Evolutionary conservation across 345 rosid genomes (phyloP).

Genomic region (Corchorus olitorius): DNA sequence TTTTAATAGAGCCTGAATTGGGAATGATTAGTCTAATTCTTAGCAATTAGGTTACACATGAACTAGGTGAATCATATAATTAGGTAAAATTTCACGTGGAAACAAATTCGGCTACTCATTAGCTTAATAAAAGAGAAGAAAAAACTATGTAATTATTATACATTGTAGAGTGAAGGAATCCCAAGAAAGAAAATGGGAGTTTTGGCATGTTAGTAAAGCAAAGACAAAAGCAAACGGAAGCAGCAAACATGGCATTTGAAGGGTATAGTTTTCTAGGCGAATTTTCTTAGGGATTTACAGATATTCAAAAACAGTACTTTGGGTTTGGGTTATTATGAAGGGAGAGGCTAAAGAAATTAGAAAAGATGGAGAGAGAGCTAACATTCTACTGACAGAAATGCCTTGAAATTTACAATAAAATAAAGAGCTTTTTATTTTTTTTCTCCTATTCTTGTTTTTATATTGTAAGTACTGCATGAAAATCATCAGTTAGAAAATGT

Average conservation of each 20-base stretch:
- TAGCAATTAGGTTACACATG: constrained; percentile 23
- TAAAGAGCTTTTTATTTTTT: constrained; percentile 8
- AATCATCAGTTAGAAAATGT: constrained; percentile 45
- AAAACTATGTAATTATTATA: constrained; percentile 18
- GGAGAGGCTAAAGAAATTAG: constrained; percentile 8
- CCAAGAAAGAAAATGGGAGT: constrained; percentile 66
- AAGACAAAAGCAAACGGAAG: constrained; percentile 48
- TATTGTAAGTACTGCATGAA: constrained; percentile 42
- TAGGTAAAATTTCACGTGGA: constrained; percentile 15
- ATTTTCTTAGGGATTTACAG: constrained; percentile 50
- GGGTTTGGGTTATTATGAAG: not conserved
- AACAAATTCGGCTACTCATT: constrained; percentile 17
- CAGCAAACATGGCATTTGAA: constrained; percentile 44
- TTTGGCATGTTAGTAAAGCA: constrained; percentile 85
- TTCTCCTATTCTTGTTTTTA: constrained; percentile 12
- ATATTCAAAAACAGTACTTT: constrained; percentile 32
- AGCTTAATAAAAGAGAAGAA: not conserved
- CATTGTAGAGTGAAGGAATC: constrained; percentile 60
- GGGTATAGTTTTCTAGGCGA: constrained; percentile 27
- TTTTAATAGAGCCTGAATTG: constrained; percentile 18
- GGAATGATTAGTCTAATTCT: constrained; percentile 33
- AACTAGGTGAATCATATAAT: constrained; percentile 23
- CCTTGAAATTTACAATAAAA: constrained; percentile 40
- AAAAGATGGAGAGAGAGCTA: constrained; percentile 4
- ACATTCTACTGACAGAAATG: constrained; percentile 38